Base-by-base conservation (phyloP, 2,329 filamentous ascomycete genomes). In the Phialemonium atrogriseum region DNA sequence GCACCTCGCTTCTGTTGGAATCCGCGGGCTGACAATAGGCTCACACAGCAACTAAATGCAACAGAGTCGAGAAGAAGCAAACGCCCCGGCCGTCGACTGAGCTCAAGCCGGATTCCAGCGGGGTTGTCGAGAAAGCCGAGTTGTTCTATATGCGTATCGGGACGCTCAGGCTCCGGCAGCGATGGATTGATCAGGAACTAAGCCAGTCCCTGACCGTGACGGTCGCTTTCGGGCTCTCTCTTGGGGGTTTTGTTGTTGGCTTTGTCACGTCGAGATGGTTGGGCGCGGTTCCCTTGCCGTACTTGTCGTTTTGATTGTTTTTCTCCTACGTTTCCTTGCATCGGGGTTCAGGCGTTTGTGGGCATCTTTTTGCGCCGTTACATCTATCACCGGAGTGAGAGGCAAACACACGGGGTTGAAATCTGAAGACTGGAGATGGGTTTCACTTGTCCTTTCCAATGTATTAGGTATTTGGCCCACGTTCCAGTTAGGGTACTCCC, bases 71-170 rank as follows among this genome's bases (percentile, higher is more conserved):
- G 40, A 40, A 48, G 23, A 50, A 44, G 25, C 38, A 33, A 3
- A 38, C 44, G 2, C 29, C 42, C 10, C 38, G 45, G 20, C 40
- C 38, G 4, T 49, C 50, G n/a, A 36, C 40, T 2, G 43, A 52
- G 33, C 34, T 54, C 7, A 39, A 36, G 13, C 38, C 35, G 19
- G 37, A 45, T 20, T 10, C 30, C n/a, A 26, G 38, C 22, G 42
- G 47, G 36, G 38, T 36, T 14, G 39, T 38, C 32, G 34, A 38
- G 22, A 23, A 13, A 8, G 39, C 32, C 22, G 54, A 58, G 39
- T 33, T 57, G 16, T 56, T 54, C 33, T 47, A 50, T 42, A 49
- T 56, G 48, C 48, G 51, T n/a, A 36, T 57, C 20, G 50, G 53
- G 18, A 42, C 34, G 17, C 36, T 58, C 32, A 37, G 43, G 7